phyloP scores from a whole-genome alignment of 371 early-diverging fungal species.

The Blastocladiella emersonii region DNA sequence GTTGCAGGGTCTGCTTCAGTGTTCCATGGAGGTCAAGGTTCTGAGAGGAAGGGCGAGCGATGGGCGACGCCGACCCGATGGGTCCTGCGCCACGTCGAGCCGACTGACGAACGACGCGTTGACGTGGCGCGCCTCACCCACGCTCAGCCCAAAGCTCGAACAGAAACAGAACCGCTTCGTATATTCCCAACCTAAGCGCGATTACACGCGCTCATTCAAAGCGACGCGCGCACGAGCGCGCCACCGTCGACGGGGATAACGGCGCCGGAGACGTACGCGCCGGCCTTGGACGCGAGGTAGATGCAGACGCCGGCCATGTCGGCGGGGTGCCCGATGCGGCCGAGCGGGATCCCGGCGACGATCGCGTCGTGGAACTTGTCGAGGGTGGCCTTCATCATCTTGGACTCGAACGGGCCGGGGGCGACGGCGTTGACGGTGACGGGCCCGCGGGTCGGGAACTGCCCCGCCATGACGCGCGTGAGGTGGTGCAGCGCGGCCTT shows the following conservation, averaged over 20 bases:
- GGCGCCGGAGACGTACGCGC: constrained; percentile 69
- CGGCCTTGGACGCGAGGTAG: constrained; percentile 61
- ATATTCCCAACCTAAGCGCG: too few species aligned
- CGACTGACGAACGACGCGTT: too few species aligned
- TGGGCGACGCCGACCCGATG: too few species aligned
- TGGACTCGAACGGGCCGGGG: constrained; percentile 74
- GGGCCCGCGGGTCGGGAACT: constrained; percentile 34
- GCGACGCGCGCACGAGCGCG: constrained; percentile 24
- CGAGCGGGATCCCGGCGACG: constrained; percentile 41
- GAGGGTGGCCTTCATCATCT: constrained; percentile 61
- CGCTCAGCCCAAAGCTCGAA: too few species aligned
- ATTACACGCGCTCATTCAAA: too few species aligned
- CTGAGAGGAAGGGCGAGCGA: too few species aligned
- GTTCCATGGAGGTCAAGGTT: too few species aligned
- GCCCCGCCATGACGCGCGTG: constrained; percentile 49
- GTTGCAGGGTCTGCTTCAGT: too few species aligned
- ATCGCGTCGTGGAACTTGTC: constrained; percentile 40
- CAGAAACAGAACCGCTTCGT: too few species aligned
- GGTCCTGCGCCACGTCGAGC: too few species aligned
- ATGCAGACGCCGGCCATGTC: constrained; percentile 76
- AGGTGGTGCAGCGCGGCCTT: constrained; percentile 71
- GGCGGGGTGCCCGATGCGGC: constrained; percentile 62
- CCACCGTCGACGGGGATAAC: constrained; percentile 81
- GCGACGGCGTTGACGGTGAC: constrained; percentile 82
- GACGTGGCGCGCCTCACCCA: too few species aligned